phyloP scores from a whole-genome alignment of 352 stramenopile genomes.

The Phytopythium aichiense region DNA sequence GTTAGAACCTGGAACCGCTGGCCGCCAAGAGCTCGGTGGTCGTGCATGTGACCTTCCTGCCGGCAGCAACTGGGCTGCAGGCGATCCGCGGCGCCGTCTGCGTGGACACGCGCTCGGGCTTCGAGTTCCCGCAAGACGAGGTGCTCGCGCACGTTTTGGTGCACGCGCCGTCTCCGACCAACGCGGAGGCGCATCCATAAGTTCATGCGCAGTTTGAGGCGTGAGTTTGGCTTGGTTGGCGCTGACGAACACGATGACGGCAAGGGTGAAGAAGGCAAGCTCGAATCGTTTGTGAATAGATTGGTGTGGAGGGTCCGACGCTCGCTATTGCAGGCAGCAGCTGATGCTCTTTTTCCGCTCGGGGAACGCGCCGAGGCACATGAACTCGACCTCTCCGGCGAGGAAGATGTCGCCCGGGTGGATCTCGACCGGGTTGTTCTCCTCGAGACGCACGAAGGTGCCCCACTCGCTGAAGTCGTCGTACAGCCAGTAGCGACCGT shows the following conservation, averaged over 20 bases:
- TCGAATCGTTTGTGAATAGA: constrained; percentile 6
- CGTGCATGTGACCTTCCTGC: constrained; percentile 62
- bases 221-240: neutral
- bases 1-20: constrained; percentile 63
- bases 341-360: constrained; percentile 50
- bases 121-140: constrained; percentile 52
- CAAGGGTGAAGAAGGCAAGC: neutral
- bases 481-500: constrained; percentile 69
- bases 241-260: neutral
- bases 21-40: constrained; percentile 35
- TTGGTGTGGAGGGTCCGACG: neutral
- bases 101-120: constrained; percentile 58
- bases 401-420: constrained; percentile 67
- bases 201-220: neutral
- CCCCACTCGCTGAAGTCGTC: constrained; percentile 65
- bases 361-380: constrained; percentile 55
- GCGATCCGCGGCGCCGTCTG: constrained; percentile 49
- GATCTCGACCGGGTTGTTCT: constrained; percentile 61
- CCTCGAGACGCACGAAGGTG: constrained; percentile 70
- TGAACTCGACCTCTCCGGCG: constrained; percentile 74
- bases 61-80: constrained; percentile 65
- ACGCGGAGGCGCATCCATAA: neutral
- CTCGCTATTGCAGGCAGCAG: constrained; percentile 34
- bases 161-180: constrained; percentile 13
- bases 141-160: constrained; percentile 54